Percentiles rank a stretch among this genome's conserved stretches.
Conservation (phyloP, 2,329 filamentous ascomycete genomes). For the Phialophora tarda region DNA sequence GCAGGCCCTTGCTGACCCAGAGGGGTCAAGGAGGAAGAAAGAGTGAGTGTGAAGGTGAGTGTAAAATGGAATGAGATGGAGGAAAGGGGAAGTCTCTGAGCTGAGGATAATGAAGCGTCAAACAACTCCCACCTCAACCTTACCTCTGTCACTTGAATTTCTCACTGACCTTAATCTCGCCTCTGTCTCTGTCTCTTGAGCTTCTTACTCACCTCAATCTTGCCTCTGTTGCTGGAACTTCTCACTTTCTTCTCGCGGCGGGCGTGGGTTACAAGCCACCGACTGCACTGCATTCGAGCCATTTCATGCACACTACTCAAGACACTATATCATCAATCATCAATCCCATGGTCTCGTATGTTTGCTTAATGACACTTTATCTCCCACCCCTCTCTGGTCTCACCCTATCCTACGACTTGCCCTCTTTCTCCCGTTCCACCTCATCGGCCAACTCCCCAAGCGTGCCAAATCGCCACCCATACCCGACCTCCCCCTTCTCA, state of each 20-base stretch:
- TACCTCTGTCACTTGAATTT: not conserved
- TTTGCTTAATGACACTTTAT: not conserved
- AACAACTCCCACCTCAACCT: not conserved
- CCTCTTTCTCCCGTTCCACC: constrained; percentile 42
- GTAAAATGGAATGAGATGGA: not conserved
- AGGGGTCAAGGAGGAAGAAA: constrained; percentile 29
- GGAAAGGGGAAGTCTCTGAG: not conserved
- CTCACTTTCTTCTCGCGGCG: no score
- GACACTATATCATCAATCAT: no score
- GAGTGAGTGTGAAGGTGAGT: constrained; percentile 1
- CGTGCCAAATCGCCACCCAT: constrained; percentile 64
- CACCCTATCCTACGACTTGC: not conserved
- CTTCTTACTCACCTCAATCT: not conserved
- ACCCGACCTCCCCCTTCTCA: constrained; percentile 51
- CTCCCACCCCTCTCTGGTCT: no score
- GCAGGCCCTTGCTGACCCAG: constrained; percentile 35
- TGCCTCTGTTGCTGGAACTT: no score
- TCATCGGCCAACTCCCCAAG: constrained; percentile 66
- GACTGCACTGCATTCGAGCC: no score
- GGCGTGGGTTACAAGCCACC: no score
- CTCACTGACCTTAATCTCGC: no score
- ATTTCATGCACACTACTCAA: no score
- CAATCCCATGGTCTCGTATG: no score
- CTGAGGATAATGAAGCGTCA: not conserved
- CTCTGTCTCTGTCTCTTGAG: not conserved